Conservation (phyloP, 768 basidiomycete species). For the Suillus ampliporus region DNA sequence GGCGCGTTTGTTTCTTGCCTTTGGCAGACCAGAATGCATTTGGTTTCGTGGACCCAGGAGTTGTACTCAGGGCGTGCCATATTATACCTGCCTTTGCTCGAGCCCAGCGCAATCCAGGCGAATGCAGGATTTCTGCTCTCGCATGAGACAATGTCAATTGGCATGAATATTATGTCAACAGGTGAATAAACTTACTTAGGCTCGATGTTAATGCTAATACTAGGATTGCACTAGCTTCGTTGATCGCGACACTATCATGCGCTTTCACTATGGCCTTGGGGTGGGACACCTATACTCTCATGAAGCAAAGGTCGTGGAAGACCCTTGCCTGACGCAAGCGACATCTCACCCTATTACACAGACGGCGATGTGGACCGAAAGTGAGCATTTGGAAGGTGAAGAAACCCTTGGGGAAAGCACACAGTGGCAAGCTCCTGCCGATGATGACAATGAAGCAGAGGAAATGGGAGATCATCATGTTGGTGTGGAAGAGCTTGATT, state of each 20-base stretch:
- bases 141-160: constrained; percentile 9
- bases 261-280: constrained; percentile 12
- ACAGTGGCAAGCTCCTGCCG: neutral
- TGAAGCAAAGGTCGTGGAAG: no score
- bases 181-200: neutral
- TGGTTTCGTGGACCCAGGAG: constrained; percentile 5
- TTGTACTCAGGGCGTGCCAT: constrained; percentile 16
- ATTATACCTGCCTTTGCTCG: constrained; percentile 13
- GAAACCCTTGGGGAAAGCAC: no score
- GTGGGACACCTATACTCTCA: constrained; percentile 13
- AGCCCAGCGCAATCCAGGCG: neutral
- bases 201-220: neutral
- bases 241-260: constrained; percentile 6
- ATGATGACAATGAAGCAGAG: neutral
- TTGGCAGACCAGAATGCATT: no score
- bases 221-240: constrained; percentile 1
- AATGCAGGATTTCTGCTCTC: no score
- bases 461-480: neutral
- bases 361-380: neutral
- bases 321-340: neutral
- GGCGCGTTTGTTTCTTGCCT: no score
- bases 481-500: neutral
- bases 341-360: neutral
- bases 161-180: constrained; percentile 16
- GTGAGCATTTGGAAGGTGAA: neutral